Percentiles rank a stretch among this genome's conserved stretches.
These are phyloP conservation scores for Lycium barbarum DNA, from an alignment of 257 asterid genomes.

Conservation along the genomic window DNA sequence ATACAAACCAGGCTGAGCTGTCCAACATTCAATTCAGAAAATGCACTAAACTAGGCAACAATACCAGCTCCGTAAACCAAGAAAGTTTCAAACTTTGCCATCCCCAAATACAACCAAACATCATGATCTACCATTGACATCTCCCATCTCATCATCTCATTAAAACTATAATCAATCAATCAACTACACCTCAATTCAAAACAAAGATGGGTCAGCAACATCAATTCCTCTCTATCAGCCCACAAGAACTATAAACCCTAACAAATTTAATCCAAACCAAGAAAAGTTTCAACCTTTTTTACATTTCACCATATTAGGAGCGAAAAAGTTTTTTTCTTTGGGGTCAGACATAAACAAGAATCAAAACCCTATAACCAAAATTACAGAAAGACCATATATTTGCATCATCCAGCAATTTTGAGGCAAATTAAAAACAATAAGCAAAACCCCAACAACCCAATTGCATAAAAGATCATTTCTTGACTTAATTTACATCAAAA, in stretches of 20 bases:
- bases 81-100: conserved; percentile 8
- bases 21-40: not conserved
- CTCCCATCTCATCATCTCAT: not conserved
- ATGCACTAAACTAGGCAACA: conserved; percentile 14
- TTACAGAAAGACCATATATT: not conserved
- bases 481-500: not conserved
- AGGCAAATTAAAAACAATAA: not conserved
- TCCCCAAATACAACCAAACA: conserved; percentile 14
- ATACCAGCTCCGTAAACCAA: not conserved
- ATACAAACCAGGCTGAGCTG: not conserved
- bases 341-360: not conserved
- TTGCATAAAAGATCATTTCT: conserved; percentile 3
- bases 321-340: too few relatives aligned
- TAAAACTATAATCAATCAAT: conserved; percentile 1
- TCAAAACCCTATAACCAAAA: not conserved
- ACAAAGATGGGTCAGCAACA: not conserved
- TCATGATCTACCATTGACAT: not conserved
- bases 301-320: not conserved
- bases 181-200: not conserved
- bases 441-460: conserved; percentile 27
- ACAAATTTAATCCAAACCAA: conserved; percentile 6
- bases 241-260: conserved; percentile 21
- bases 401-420: not conserved
- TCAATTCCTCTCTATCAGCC: not conserved
- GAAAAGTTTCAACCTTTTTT: not conserved